Base-by-base conservation (phyloP, 2,329 filamentous ascomycete genomes). In the Cordyceps pruinosa region DNA sequence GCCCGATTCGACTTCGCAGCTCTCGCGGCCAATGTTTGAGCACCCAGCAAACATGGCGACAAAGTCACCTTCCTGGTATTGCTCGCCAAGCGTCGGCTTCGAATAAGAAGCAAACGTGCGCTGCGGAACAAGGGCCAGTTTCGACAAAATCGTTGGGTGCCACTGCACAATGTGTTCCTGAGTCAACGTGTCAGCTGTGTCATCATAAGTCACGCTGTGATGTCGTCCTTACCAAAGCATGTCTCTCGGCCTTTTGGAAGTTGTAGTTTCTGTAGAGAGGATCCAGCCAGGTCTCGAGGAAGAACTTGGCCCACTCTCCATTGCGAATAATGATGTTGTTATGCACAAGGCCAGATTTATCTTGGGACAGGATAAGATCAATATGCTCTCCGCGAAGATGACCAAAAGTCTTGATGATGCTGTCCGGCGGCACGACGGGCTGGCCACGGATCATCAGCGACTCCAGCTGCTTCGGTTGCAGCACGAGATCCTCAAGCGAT, bases 271-370 rank as follows among this genome's bases (percentile, higher is more conserved):
- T 82, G 73, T 96, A 99, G 44, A 97, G 76, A 48, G 94, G 94
- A 69, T 97, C 91, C 68, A 94, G 96, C 94, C 94, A 99, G 1
- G 89, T 88, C 69, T 99, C 94, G 19, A 97, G 73, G 68, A 99
- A 90, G 76, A 89, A 99, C 67, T 88, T 88, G 45, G 89, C 88
- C 90, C 93, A 99, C 56, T 94, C 90, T 23, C 92, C 90, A 60
- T 88, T 89, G 61, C 85, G 81, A 13, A 99, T 69, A 15, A 97
- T 76, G 61, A 96, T 87, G 72, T 90, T 96, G 12, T 84, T 84
- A 17, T 85, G 81, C 26, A 84, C 84, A 54, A 99, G 69, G 6
- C 93, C 92, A 35, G 89, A 86, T 48, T 81, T 82, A 68, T 99
- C 94, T 72, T 97, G 91, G 7, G 89, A 88, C 37, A 97, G 70